Base-by-base conservation (phyloP, 1,284 basidiomycete genomes). In the Trichosporon sp. region DNA sequence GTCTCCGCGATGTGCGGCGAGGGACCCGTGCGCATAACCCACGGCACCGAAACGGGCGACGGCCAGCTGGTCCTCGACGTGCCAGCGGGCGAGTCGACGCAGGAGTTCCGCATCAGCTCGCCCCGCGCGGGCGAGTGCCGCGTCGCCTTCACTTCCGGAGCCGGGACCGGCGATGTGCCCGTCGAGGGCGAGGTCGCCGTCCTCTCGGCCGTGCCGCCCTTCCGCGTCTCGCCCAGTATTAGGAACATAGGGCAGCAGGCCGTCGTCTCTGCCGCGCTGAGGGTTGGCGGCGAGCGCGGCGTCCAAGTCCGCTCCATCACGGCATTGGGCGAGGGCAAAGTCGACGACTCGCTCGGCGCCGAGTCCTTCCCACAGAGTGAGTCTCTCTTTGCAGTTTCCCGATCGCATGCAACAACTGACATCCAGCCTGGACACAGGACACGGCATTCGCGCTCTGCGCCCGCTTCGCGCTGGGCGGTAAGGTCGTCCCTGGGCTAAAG, bases 131-230 rank as follows among this genome's bases (percentile, higher is more conserved):
- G 32, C 56, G 49, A 54, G 49, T 54, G 49, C 27, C 2, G 25
- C 2, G 25, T 54, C 1, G 21, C 25, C 1, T 59, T 59, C 27
- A 31, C n/a, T 5, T 16, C 21, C 14, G 27, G 49, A 13, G 49
- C 16, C 49, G 49, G 14, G 25, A 31, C 25, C 49, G n/a, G n/a
- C n/a, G n/a, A n/a, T n/a, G n/a, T n/a, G n/a, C n/a, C n/a, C n/a
- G n/a, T n/a, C n/a, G n/a, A n/a, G n/a, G n/a, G n/a, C n/a, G 49
- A 54, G 49, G 31, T 21, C 2, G 27, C 49, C 16, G 58, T 64
- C 13, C 74, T 71, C 14, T 58, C 70, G 3, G 69, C 68, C 10
- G 65, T 79, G 23, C 40, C 62, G 23, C 74, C 77, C 1, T 79
- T 77, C 64, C 64, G 57, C 1, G 49, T 54, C 25, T 54, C 49